phyloP scores from a whole-genome alignment of 768 basidiomycete species.

The Pulveroboletus sp. region DNA sequence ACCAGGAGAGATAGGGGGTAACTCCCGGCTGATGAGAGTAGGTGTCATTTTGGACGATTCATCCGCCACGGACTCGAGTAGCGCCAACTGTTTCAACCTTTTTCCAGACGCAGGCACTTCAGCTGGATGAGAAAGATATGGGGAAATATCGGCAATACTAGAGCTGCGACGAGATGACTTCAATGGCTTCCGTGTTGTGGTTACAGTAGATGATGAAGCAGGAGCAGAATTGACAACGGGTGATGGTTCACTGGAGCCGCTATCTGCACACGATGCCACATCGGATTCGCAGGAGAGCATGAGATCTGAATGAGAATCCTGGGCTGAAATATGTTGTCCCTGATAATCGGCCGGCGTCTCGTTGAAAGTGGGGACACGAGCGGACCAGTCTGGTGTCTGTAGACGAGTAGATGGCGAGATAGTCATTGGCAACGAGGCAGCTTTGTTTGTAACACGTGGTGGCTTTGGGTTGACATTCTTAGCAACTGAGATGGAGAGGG shows the following conservation, averaged over 20 bases:
- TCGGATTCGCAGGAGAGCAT: not conserved
- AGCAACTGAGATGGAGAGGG: conserved; percentile 54
- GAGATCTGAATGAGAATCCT: conserved; percentile 1
- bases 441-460: conserved; percentile 1
- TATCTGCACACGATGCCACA: not conserved
- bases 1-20: conserved; percentile 11
- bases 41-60: conserved; percentile 67
- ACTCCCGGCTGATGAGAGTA: conserved; percentile 27
- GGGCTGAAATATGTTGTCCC: not conserved
- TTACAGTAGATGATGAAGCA: conserved; percentile 9
- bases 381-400: conserved; percentile 32
- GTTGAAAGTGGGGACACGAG: conserved; percentile 26
- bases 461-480: conserved; percentile 25
- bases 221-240: conserved; percentile 3
- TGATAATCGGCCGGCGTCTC: conserved; percentile 8
- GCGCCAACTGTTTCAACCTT: conserved; percentile 63
- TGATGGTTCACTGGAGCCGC: conserved; percentile 7
- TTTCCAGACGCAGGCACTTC: conserved; percentile 58
- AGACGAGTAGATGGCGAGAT: conserved; percentile 11
- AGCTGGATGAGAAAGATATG: conserved; percentile 55
- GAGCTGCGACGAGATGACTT: conserved; percentile 36
- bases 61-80: conserved; percentile 67
- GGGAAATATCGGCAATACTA: conserved; percentile 62
- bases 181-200: conserved; percentile 20
- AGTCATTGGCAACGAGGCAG: conserved; percentile 10